Evolutionary conservation across 768 basidiomycete genomes (phyloP).

Genomic region (Leccinum aurantiacum): DNA sequence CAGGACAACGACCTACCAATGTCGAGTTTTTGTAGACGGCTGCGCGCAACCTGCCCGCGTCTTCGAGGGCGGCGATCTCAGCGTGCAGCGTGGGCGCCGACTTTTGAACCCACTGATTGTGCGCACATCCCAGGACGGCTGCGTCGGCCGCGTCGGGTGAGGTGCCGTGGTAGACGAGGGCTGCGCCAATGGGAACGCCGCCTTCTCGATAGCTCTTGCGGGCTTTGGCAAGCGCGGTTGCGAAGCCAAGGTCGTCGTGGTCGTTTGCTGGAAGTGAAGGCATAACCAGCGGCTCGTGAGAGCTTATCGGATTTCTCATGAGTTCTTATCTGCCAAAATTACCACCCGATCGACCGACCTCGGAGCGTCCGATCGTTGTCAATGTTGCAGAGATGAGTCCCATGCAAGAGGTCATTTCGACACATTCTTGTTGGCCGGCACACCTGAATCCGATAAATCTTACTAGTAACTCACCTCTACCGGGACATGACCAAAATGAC

Average conservation of each 20-base stretch:
- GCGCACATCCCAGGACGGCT: slow-evolving; percentile 41
- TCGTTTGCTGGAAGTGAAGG: background rate
- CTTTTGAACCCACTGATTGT: slow-evolving; percentile 47
- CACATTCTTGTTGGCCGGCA: background rate
- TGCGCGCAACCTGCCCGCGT: slow-evolving; percentile 50
- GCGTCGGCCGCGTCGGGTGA: slow-evolving; percentile 2
- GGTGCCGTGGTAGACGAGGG: slow-evolving; percentile 36
- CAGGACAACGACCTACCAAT: slow-evolving; percentile 37
- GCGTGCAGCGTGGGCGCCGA: slow-evolving; percentile 44
- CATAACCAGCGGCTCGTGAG: background rate
- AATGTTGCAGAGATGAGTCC: background rate
- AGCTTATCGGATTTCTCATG: background rate
- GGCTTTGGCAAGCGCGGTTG: slow-evolving; percentile 42
- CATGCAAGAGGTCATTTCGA: background rate
- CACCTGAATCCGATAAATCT: background rate
- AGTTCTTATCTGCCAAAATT: background rate
- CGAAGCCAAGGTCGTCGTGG: slow-evolving; percentile 33
- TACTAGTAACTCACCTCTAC: background rate
- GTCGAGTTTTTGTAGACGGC: slow-evolving; percentile 47
- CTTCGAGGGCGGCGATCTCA: slow-evolving; percentile 51
- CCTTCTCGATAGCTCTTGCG: slow-evolving; percentile 48
- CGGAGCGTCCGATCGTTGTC: background rate
- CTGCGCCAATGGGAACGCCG: slow-evolving; percentile 62
- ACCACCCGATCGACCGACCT: background rate
- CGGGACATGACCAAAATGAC: too few species aligned